phyloP scores from a whole-genome alignment of 441 rosid genomes.

The Populus hybrid region DNA sequence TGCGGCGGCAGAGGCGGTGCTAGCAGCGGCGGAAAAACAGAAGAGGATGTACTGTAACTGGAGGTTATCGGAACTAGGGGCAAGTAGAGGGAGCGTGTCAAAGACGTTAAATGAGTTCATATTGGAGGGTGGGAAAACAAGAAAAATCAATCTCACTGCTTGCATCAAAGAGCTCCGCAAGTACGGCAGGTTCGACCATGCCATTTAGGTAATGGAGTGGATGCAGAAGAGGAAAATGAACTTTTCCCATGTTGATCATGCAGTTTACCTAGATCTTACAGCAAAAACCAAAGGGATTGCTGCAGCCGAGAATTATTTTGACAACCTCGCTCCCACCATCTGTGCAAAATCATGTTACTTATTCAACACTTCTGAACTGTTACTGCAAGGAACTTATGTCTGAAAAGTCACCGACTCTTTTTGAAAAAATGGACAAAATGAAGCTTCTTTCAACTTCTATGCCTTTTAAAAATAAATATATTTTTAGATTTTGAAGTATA shows the following conservation, averaged over 20 bases:
- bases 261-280: conserved; percentile 58
- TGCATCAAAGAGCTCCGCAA: conserved; percentile 59
- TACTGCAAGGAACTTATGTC: conserved; percentile 46
- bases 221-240: conserved; percentile 69
- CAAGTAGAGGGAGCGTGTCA: conserved; percentile 53
- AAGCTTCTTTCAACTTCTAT: conserved; percentile 30
- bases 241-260: too few relatives aligned
- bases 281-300: conserved; percentile 54
- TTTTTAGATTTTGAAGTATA: too few relatives aligned
- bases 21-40: conserved; percentile 18
- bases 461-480: conserved; percentile 22
- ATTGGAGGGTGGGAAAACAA: conserved; percentile 51
- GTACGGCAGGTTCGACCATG: conserved; percentile 49
- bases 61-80: conserved; percentile 49
- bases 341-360: conserved; percentile 36
- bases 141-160: conserved; percentile 43
- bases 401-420: conserved; percentile 55
- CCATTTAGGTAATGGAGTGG: conserved; percentile 82
- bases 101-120: conserved; percentile 52
- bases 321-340: conserved; percentile 32
- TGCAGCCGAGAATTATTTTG: conserved; percentile 63
- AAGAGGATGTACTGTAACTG: conserved; percentile 37
- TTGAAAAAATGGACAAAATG: conserved; percentile 54
- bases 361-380: conserved; percentile 65
- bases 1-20: conserved; percentile 18